Percentiles rank a stretch among this genome's conserved stretches.
phyloP scores from a whole-genome alignment of 768 basidiomycete species.

The Trametopsis cervina region DNA sequence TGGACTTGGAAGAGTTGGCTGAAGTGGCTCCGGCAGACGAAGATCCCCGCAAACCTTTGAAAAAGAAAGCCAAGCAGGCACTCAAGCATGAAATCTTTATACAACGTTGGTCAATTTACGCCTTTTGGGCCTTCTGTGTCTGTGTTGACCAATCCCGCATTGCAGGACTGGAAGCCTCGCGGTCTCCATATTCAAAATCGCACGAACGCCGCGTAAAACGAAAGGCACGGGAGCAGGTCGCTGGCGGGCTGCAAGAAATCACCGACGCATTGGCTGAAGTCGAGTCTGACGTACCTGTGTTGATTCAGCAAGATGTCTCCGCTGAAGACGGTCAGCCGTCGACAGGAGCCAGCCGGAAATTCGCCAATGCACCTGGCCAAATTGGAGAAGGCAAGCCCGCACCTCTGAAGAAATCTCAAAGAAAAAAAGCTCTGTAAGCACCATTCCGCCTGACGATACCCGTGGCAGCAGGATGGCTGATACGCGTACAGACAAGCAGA shows the following conservation, averaged over 20 bases:
- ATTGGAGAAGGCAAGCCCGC: slow-evolving; percentile 62
- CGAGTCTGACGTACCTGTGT: slow-evolving; percentile 28
- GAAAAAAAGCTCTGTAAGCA: slow-evolving; percentile 61
- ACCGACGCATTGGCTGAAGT: slow-evolving; percentile 49
- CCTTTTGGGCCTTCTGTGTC: too few relatives aligned
- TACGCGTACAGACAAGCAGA: slow-evolving; percentile 48
- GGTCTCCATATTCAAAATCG: slow-evolving; percentile 61
- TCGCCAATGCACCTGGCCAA: slow-evolving; percentile 35
- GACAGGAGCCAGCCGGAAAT: slow-evolving; percentile 9
- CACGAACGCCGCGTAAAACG: slow-evolving; percentile 66
- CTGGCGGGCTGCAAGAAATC: slow-evolving; percentile 27
- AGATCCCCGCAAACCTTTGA: slow-evolving; percentile 21
- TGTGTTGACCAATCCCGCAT: background rate
- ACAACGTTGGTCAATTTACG: slow-evolving; percentile 59
- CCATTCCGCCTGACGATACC: background rate
- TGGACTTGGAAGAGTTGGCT: too few relatives aligned
- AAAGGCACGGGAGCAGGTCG: slow-evolving; percentile 43
- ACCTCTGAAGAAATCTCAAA: slow-evolving; percentile 55
- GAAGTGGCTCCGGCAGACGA: slow-evolving; percentile 19
- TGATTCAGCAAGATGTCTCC: slow-evolving; percentile 4
- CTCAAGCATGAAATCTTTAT: slow-evolving; percentile 64
- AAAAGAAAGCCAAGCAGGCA: slow-evolving; percentile 64
- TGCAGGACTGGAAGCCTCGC: slow-evolving; percentile 43
- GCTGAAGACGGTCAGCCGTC: slow-evolving; percentile 15
- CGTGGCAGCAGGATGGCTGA: background rate